phyloP scores from a whole-genome alignment of 148 eudicot species.

The Vaccinium darrowii region DNA sequence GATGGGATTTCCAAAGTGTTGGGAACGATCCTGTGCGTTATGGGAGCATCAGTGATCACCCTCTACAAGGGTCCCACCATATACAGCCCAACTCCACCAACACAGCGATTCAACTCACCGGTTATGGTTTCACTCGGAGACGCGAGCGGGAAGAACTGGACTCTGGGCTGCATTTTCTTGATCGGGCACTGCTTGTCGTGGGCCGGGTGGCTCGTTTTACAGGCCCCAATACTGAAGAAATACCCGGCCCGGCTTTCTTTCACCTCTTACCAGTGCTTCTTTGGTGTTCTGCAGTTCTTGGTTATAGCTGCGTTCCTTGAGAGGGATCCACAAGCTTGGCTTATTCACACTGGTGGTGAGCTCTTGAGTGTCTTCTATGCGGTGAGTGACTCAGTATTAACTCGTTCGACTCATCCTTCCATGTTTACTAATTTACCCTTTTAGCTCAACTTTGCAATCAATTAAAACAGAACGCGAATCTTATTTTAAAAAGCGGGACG shows the following conservation, averaged over 20 bases:
- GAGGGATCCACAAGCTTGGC: constrained; percentile 85
- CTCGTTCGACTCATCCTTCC: neutral
- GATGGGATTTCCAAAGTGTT: constrained; percentile 75
- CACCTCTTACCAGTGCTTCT: constrained; percentile 94
- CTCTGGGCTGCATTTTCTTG: constrained; percentile 82
- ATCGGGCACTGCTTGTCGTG: constrained; percentile 95
- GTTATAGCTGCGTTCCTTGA: constrained; percentile 79
- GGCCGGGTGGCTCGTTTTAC: constrained; percentile 96
- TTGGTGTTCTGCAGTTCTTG: constrained; percentile 83
- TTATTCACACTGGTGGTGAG: constrained; percentile 80
- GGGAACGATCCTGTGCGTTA: constrained; percentile 73
- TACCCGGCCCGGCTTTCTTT: constrained; percentile 95
- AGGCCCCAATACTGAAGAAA: constrained; percentile 81
- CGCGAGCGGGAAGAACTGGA: constrained; percentile 83
- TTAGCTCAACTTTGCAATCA: neutral
- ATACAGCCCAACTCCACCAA: constrained; percentile 64
- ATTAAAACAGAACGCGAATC: neutral
- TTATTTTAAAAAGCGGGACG: neutral
- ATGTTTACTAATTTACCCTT: neutral
- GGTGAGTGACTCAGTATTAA: constrained; percentile 41
- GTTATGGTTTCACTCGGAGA: constrained; percentile 54
- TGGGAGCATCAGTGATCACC: constrained; percentile 90
- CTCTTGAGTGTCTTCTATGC: constrained; percentile 91
- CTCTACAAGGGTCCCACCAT: constrained; percentile 86
- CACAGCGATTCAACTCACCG: constrained; percentile 39